A percentile compares a stretch with the other conserved stretches of the same genome.
These are phyloP conservation scores for Aspergillus asperescens DNA, from an alignment of 495 filamentous ascomycete species.

Conservation along the genomic window DNA sequence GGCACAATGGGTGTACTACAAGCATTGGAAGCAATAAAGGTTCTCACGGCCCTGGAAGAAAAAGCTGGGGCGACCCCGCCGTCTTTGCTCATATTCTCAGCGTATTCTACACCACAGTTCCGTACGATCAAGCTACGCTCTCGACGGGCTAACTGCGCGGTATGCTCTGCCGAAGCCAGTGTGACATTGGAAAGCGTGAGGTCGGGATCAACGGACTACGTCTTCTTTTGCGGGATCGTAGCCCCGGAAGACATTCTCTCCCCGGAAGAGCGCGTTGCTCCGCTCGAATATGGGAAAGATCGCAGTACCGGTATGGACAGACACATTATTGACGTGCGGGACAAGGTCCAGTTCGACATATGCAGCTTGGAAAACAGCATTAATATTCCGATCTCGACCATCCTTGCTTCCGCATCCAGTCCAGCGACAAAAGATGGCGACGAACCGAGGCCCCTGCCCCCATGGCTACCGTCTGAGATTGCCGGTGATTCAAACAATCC, in stretches of 20 bases:
- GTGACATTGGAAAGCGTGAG: conserved; percentile 58
- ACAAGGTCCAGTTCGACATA: conserved; percentile 79
- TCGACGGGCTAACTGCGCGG: conserved; percentile 62
- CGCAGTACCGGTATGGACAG: conserved; percentile 33
- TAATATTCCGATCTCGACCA: conserved; percentile 55
- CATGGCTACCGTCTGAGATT: conserved; percentile 43
- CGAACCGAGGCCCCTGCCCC: conserved; percentile 19
- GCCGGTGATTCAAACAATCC: conserved; percentile 28
- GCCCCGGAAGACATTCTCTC: conserved; percentile 47
- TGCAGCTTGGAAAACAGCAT: conserved; percentile 66
- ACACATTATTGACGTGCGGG: conserved; percentile 70
- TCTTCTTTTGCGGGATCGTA: conserved; percentile 66
- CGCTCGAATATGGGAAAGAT: conserved; percentile 42
- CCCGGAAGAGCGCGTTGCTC: conserved; percentile 58
- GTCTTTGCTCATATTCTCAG: conserved; percentile 66
- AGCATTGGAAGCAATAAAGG: conserved; percentile 82
- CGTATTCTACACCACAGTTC: conserved; percentile 62
- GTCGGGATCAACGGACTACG: conserved; percentile 67
- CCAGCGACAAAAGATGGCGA: conserved; percentile 7
- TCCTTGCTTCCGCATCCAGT: conserved; percentile 34
- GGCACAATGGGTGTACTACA: conserved; percentile 92
- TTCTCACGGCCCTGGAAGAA: conserved; percentile 48
- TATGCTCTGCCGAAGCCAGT: conserved; percentile 59
- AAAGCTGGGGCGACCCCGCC: conserved; percentile 22
- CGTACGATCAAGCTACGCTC: conserved; percentile 66